Conservation (phyloP, 768 basidiomycete species). For the Russula emetica region DNA sequence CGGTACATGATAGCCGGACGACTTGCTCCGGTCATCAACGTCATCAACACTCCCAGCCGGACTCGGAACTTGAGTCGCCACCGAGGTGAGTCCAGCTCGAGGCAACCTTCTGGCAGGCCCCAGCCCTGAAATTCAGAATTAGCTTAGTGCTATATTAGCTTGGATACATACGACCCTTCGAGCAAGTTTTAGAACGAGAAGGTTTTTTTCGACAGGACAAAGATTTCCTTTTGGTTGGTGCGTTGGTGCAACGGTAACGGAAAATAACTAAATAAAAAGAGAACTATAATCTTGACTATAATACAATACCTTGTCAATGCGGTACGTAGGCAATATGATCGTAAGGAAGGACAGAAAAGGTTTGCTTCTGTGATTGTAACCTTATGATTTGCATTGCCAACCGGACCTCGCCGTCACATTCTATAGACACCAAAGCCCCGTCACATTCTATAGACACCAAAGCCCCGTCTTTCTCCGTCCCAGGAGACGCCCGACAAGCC, state of each 20-base stretch:
- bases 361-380: not conserved
- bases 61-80: not conserved
- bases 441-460: conserved; percentile 82
- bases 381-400: not conserved
- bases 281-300: not conserved
- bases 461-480: conserved; percentile 68
- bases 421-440: conserved; percentile 87
- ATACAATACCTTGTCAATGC: not conserved
- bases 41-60: not conserved
- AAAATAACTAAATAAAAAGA: not conserved
- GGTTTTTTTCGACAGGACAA: too few relatives aligned
- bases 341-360: not conserved
- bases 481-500: conserved; percentile 42
- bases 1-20: too few relatives aligned
- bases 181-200: too few relatives aligned
- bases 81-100: not conserved
- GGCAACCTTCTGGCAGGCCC: too few relatives aligned
- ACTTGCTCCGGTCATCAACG: not conserved
- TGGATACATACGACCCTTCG: too few relatives aligned
- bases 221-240: not conserved
- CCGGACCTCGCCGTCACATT: conserved; percentile 50
- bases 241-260: not conserved
- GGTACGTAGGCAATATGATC: not conserved
- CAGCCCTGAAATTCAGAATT: too few relatives aligned
- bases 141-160: too few relatives aligned